Conservation (phyloP, 352 stramenopile genomes). For the Phytophthora brassicae region DNA sequence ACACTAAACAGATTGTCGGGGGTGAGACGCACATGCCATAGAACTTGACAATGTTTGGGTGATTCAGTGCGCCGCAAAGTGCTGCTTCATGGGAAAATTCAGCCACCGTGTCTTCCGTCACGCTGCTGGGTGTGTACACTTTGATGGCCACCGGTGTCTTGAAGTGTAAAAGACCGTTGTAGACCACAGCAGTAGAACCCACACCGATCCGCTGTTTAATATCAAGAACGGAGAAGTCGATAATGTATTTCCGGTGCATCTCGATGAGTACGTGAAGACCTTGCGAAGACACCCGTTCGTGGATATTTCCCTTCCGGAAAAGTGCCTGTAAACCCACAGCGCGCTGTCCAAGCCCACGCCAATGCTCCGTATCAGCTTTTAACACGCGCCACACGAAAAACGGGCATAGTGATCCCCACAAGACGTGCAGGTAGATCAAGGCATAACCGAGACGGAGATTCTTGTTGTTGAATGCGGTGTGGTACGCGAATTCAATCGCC, state of each 20-base stretch:
- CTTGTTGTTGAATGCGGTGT: slow-evolving; percentile 36
- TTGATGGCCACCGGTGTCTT: slow-evolving; percentile 56
- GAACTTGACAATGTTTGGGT: slow-evolving; percentile 65
- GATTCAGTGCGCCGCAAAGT: slow-evolving; percentile 47
- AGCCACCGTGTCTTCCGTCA: slow-evolving; percentile 53
- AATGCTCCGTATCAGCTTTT: slow-evolving; percentile 65
- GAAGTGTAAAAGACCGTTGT: slow-evolving; percentile 42
- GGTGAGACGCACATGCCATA: slow-evolving; percentile 61
- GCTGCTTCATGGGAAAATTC: slow-evolving; percentile 58
- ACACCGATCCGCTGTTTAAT: slow-evolving; percentile 42
- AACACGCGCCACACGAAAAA: slow-evolving; percentile 47
- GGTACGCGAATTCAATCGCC: slow-evolving; percentile 36
- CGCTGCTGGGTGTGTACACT: slow-evolving; percentile 57
- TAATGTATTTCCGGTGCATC: slow-evolving; percentile 46
- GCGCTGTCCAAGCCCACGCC: slow-evolving; percentile 51
- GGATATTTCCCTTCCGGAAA: slow-evolving; percentile 41
- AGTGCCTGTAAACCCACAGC: slow-evolving; percentile 35
- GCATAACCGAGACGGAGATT: slow-evolving; percentile 29
- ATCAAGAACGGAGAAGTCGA: slow-evolving; percentile 43
- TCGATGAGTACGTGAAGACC: slow-evolving; percentile 58
- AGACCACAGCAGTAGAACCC: slow-evolving; percentile 50
- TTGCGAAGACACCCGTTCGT: slow-evolving; percentile 42
- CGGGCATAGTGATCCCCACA: slow-evolving; percentile 38
- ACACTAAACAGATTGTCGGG: slow-evolving; percentile 62
- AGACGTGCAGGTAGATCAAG: slow-evolving; percentile 35